Conservation (phyloP, 257 asterid species). For the Galeopsis tetrahit region DNA sequence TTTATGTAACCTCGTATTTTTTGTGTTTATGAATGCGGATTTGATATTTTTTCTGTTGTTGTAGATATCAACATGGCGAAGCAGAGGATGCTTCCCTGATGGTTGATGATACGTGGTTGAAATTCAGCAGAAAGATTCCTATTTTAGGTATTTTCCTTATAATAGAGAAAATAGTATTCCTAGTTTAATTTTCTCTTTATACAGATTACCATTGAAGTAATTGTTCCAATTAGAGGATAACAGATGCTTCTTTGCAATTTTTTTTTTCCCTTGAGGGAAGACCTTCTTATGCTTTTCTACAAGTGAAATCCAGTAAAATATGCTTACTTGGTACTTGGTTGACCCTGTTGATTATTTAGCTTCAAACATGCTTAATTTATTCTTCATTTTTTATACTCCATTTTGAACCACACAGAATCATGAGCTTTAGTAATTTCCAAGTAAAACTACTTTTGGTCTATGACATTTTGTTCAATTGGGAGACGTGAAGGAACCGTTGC, state of each 20-base stretch:
- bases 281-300: background rate
- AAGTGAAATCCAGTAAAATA: conserved; percentile 8
- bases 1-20: background rate
- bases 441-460: background rate
- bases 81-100: conserved; percentile 77
- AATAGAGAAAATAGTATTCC: background rate
- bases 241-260: background rate
- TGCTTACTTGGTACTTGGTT: conserved; percentile 12
- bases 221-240: background rate
- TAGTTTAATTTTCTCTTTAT: conserved; percentile 16
- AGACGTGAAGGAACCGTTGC: too few relatives aligned
- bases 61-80: conserved; percentile 82
- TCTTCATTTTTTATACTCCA: background rate
- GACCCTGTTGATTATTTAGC: background rate
- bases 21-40: background rate
- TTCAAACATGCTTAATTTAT: background rate
- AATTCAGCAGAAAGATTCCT: conserved; percentile 84
- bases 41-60: background rate
- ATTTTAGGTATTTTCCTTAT: conserved; percentile 52
- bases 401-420: background rate
- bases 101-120: conserved; percentile 74
- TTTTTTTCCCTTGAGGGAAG: background rate
- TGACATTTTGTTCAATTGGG: background rate
- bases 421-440: too few relatives aligned
- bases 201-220: background rate